Conservation (phyloP, 163 green algal species). For the Chlorella variabilis region DNA sequence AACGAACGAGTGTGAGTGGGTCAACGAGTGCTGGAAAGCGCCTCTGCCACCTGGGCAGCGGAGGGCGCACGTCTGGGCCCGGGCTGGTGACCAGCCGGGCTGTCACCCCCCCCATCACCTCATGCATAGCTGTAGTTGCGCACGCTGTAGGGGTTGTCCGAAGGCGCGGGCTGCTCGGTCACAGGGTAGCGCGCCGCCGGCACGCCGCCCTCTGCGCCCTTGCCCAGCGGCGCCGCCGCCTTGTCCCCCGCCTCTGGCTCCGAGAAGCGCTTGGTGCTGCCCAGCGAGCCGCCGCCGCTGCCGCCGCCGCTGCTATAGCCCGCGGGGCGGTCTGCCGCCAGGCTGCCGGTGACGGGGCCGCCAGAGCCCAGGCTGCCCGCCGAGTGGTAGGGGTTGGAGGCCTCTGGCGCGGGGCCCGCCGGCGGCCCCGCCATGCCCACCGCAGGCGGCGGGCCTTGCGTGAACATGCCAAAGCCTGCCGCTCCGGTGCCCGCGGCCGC, state of each 20-base stretch:
- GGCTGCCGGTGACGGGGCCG: not conserved
- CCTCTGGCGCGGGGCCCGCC: not conserved
- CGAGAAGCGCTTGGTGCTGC: slow-evolving; percentile 19
- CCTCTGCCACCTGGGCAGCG: too few relatives aligned
- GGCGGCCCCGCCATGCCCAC: not conserved
- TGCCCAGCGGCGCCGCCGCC: not conserved
- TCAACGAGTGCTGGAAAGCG: too few relatives aligned
- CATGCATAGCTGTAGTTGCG: slow-evolving; percentile 12
- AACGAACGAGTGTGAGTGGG: too few relatives aligned
- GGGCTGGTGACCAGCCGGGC: too few relatives aligned
- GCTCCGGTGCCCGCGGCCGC: not conserved
- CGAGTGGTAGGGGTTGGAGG: slow-evolving; percentile 29
- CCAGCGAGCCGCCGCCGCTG: not conserved
- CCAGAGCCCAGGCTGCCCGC: not conserved
- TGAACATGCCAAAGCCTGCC: slow-evolving; percentile 32
- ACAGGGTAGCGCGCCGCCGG: not conserved
- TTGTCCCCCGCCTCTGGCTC: slow-evolving; percentile 5
- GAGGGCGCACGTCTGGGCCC: too few relatives aligned
- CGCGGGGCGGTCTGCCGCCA: not conserved
- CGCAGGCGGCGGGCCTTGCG: too few relatives aligned
- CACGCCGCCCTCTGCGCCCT: not conserved
- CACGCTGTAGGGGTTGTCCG: slow-evolving; percentile 30
- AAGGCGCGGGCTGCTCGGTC: not conserved
- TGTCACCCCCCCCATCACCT: too few relatives aligned
- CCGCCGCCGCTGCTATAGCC: not conserved